Conservation (phyloP, 176 grass and related monocot genomes). For the Aegilops speltoides region DNA sequence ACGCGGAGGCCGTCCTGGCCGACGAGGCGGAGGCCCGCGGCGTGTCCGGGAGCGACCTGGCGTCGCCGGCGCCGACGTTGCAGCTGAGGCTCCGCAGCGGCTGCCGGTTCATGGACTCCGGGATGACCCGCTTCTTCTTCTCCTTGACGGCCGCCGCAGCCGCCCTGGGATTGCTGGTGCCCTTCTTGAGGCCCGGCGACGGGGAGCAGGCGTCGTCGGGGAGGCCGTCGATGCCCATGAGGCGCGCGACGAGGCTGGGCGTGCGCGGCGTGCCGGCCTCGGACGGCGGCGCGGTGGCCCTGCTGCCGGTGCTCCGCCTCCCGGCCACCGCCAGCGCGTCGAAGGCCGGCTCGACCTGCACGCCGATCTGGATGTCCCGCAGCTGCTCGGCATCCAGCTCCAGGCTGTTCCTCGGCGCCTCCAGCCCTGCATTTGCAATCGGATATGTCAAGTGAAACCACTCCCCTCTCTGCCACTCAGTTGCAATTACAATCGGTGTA, state of each 20-base stretch:
- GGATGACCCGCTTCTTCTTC: conserved; percentile 56
- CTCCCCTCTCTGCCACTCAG: no score
- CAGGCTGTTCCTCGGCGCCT: conserved; percentile 93
- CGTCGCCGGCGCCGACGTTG: conserved; percentile 39
- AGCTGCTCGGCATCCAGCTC: conserved; percentile 61
- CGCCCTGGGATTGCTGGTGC: not conserved
- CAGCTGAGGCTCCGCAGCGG: conserved; percentile 70
- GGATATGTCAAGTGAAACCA: not conserved
- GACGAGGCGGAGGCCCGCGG: conserved; percentile 58
- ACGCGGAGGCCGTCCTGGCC: conserved; percentile 18
- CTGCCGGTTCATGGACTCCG: conserved; percentile 51
- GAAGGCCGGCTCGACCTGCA: conserved; percentile 54
- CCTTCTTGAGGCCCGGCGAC: conserved; percentile 15
- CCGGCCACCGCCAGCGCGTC: conserved; percentile 23
- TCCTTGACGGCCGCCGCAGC: not conserved
- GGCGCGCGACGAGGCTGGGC: conserved; percentile 71
- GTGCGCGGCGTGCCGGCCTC: conserved; percentile 80
- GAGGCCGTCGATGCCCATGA: conserved; percentile 83
- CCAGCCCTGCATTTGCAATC: not conserved
- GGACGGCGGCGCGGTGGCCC: conserved; percentile 24
- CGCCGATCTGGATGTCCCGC: conserved; percentile 54
- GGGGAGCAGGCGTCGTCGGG: conserved; percentile 44
- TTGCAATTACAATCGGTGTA: no score
- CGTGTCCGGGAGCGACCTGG: conserved; percentile 64
- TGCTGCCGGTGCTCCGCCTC: not conserved